Evolutionary conservation across 2,329 filamentous ascomycete genomes (phyloP), one percentile per base, ranked within the genome.

Genomic region (Trichoderma cornu-damae): DNA sequence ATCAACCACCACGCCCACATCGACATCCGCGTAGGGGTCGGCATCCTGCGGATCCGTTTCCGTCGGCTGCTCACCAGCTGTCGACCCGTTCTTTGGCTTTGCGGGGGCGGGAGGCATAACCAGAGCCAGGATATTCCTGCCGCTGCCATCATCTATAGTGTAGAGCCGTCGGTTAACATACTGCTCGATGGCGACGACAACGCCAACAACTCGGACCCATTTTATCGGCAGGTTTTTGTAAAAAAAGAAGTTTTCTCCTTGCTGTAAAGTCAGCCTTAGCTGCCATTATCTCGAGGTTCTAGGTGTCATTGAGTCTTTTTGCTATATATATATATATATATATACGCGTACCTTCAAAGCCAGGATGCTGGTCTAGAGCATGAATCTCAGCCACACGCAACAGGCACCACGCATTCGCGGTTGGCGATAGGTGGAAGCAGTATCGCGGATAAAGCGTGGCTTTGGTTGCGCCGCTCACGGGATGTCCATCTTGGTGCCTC

Each of bases 141-240:
- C 84, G 61, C 81, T 85, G 67, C 84, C 82, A 68, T 88, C 85
- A 63, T 88, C 85, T n/a, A 88, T 68, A 2, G 79, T 84, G 63
- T 79, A 84, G 38, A 81, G 71, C 43, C 73, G 75, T 34, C 73
- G 73, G 34, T 70, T 71, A 34, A 65, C 61, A 57, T 75, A 79
- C 20, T 83, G 77, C 61, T 83, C 79, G 34, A 84, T 72, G 11
- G 80, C 82, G 56, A 91, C 84, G 20, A 93, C 79, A 7, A 90
- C 71, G 28, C 89, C 89, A 6, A 84, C 79, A 30, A 92, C 70
- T 60, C 86, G 84, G 53, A 89, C 81, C 82, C 86, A 92, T 78
- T 84, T 83, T 64, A 93, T 83, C 0, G 89, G 89, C 63, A 92
- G 84, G 69, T 91, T 92, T 49, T 78, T 71, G 72, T 85, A 79